A percentile compares a stretch with the other conserved stretches of the same genome.
Conservation (phyloP, 2,329 filamentous ascomycete genomes). For the Fusarium liriodendri region DNA sequence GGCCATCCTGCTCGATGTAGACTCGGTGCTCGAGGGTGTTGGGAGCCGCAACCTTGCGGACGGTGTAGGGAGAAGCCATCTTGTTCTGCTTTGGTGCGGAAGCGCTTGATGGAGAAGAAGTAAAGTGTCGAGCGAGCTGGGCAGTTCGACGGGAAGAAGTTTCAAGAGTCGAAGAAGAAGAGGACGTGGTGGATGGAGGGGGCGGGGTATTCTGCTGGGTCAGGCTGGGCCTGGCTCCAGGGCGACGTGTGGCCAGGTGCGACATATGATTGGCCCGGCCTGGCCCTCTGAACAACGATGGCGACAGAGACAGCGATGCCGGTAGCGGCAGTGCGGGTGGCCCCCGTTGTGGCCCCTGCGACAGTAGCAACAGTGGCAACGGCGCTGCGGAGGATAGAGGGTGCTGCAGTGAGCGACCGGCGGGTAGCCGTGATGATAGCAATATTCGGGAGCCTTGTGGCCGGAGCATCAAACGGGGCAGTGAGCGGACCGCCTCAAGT, state of each 20-base stretch:
- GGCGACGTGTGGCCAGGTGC: constrained; percentile 38
- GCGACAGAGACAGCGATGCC: neutral
- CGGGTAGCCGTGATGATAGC: constrained; percentile 27
- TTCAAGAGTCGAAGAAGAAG: constrained; percentile 45
- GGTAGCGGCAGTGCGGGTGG: constrained; percentile 2
- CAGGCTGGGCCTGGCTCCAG: constrained; percentile 38
- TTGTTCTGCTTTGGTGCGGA: constrained; percentile 33
- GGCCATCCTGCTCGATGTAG: constrained; percentile 97
- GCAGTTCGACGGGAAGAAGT: constrained; percentile 63
- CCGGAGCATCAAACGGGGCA: constrained; percentile 36
- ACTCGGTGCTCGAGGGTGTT: constrained; percentile 98
- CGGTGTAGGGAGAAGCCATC: constrained; percentile 76
- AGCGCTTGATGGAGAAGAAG: constrained; percentile 44
- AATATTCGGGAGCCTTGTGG: constrained; percentile 29
- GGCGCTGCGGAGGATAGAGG: constrained; percentile 8
- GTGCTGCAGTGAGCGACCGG: constrained; percentile 12
- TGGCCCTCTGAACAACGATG: constrained; percentile 27
- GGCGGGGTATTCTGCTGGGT: constrained; percentile 49
- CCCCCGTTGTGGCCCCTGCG: constrained; percentile 8
- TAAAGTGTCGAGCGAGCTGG: constrained; percentile 67
- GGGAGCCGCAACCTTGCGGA: constrained; percentile 88
- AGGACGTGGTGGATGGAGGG: constrained; percentile 50
- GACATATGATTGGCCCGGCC: constrained; percentile 41
- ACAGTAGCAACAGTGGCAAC: constrained; percentile 10
- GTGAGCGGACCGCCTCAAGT: constrained; percentile 29